Evolutionary conservation across 2,329 filamentous ascomycete genomes (phyloP).

Genomic region (Ophiosphaerella korrae): DNA sequence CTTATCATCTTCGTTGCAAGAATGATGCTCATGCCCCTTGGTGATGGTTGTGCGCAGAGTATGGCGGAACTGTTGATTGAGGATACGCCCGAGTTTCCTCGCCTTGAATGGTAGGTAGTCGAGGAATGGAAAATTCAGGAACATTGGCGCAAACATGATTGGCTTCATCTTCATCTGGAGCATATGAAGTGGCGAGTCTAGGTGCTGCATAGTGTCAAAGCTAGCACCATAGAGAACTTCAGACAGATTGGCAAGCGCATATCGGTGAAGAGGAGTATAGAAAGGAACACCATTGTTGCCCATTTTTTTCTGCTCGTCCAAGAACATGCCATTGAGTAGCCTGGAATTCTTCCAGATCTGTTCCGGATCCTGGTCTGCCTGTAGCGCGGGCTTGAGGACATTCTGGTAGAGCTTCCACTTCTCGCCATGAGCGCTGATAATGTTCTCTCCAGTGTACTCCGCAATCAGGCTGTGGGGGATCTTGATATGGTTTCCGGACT

Average conservation of each 20-base stretch:
- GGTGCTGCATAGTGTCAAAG: slow-evolving; percentile 30
- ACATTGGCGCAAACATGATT: slow-evolving; percentile 33
- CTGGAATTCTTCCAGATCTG: slow-evolving; percentile 31
- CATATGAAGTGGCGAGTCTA: slow-evolving; percentile 24
- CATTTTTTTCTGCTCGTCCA: slow-evolving; percentile 29
- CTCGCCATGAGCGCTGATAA: slow-evolving; percentile 40
- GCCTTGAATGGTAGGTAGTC: slow-evolving; percentile 26
- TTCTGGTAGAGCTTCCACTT: slow-evolving; percentile 38
- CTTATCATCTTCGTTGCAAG: slow-evolving; percentile 26
- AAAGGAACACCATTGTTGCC: slow-evolving; percentile 30
- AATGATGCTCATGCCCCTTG: slow-evolving; percentile 30
- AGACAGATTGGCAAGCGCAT: slow-evolving; percentile 46
- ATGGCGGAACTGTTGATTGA: slow-evolving; percentile 25
- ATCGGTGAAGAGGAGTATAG: slow-evolving; percentile 44
- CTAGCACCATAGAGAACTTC: slow-evolving; percentile 38
- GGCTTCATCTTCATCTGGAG: slow-evolving; percentile 34
- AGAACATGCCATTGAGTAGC: slow-evolving; percentile 34
- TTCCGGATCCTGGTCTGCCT: slow-evolving; percentile 30
- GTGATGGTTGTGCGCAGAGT: slow-evolving; percentile 25
- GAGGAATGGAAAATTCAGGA: slow-evolving; percentile 34
- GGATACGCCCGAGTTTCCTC: slow-evolving; percentile 22
- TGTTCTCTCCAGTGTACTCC: slow-evolving; percentile 40
- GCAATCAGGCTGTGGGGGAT: slow-evolving; percentile 39
- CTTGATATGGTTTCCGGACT: slow-evolving; percentile 40
- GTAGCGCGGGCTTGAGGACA: slow-evolving; percentile 39